phyloP scores from a whole-genome alignment of 2,329 filamentous ascomycete genomes.

The Penicillium oxalicum region DNA sequence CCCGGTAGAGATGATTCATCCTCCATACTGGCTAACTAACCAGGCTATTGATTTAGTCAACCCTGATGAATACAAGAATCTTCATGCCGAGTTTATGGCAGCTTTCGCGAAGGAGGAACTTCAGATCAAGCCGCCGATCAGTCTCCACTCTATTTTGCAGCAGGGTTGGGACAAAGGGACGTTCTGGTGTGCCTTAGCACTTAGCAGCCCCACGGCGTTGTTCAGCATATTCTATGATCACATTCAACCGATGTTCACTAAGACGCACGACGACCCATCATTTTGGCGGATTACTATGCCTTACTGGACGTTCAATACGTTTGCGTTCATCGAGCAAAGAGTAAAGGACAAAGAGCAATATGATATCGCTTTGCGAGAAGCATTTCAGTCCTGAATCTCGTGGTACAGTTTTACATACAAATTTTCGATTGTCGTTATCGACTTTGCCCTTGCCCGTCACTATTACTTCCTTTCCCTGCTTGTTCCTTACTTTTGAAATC shows the following conservation, averaged over 20 bases:
- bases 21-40: conserved; percentile 22
- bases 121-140: not conserved
- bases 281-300: not conserved
- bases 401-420: too few relatives aligned
- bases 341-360: not conserved
- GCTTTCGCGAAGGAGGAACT: conserved; percentile 10
- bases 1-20: conserved; percentile 18
- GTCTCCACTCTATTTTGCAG: conserved; percentile 11
- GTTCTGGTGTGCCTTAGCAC: conserved; percentile 17
- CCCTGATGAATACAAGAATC: conserved; percentile 10
- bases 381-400: too few relatives aligned
- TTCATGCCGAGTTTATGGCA: conserved; percentile 14
- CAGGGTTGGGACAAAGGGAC: conserved; percentile 12
- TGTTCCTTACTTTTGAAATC: too few relatives aligned
- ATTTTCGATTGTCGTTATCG: too few relatives aligned
- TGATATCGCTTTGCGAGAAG: not conserved
- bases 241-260: conserved; percentile 9
- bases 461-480: too few relatives aligned
- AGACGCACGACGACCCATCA: not conserved
- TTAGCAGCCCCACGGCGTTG: conserved; percentile 15
- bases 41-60: conserved; percentile 15
- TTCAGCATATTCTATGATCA: conserved; percentile 16
- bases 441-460: too few relatives aligned
- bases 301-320: not conserved
- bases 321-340: not conserved